phyloP scores from a whole-genome alignment of 139 green algal genomes.

The Asterochloris sp. region DNA sequence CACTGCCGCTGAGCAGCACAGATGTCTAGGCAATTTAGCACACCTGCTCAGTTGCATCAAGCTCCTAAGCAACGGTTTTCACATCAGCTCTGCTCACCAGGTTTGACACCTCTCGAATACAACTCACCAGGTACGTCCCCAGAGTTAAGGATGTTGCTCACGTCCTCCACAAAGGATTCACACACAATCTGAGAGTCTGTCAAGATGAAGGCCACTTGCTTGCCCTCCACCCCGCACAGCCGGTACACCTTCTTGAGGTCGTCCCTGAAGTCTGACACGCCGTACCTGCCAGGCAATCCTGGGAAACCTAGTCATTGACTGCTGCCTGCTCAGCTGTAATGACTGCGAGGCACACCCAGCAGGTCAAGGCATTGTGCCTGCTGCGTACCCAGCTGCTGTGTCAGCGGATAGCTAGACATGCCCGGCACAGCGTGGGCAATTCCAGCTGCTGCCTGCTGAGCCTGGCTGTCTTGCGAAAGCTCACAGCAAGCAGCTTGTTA shows the following conservation, averaged over 20 bases:
- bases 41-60: too few species aligned
- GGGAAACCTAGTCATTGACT: neutral
- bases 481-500: too few species aligned
- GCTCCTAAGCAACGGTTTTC: too few species aligned
- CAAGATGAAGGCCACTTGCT: slow-evolving; percentile 40
- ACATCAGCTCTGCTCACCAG: too few species aligned
- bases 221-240: slow-evolving; percentile 53
- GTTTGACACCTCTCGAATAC: too few species aligned
- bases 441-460: too few species aligned
- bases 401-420: too few species aligned
- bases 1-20: too few species aligned
- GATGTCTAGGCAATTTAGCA: too few species aligned
- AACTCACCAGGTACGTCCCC: slow-evolving; percentile 49
- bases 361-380: neutral
- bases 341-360: neutral
- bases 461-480: too few species aligned
- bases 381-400: too few species aligned
- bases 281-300: slow-evolving; percentile 16
- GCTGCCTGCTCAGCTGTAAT: neutral
- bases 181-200: slow-evolving; percentile 43
- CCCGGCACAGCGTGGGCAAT: too few species aligned
- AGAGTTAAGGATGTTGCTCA: slow-evolving; percentile 42
- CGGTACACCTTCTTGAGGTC: slow-evolving; percentile 88
- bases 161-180: slow-evolving; percentile 45
- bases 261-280: slow-evolving; percentile 64